phyloP scores from a whole-genome alignment of 2,329 filamentous ascomycete genomes.

The Alternaria postmessia region DNA sequence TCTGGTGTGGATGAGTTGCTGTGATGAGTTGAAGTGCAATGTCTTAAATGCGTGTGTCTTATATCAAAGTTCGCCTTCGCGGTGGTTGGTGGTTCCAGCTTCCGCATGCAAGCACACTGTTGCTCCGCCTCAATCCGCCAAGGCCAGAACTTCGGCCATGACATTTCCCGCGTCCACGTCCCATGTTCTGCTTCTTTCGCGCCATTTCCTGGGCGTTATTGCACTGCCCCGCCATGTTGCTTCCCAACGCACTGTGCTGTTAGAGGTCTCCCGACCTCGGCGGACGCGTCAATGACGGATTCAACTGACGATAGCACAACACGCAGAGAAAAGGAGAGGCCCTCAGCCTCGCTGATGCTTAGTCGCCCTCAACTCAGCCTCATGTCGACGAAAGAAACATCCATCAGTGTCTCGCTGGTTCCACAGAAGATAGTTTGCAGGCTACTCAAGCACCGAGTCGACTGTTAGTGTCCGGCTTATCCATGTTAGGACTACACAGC shows the following conservation, averaged over 20 bases:
- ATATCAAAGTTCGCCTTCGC: slow-evolving; percentile 31
- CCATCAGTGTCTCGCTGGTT: slow-evolving; percentile 18
- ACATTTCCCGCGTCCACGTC: slow-evolving; percentile 20
- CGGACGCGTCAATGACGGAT: slow-evolving; percentile 27
- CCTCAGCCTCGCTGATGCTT: slow-evolving; percentile 22
- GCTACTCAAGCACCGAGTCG: slow-evolving; percentile 6
- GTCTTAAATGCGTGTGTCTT: slow-evolving; percentile 30
- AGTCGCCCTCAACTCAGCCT: slow-evolving; percentile 35
- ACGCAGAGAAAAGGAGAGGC: slow-evolving; percentile 24
- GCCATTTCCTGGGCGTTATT: slow-evolving; percentile 27
- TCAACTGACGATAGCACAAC: slow-evolving; percentile 17
- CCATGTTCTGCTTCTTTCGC: slow-evolving; percentile 26
- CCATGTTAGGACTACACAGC: slow-evolving; percentile 14
- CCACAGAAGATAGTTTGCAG: slow-evolving; percentile 3
- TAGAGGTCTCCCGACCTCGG: slow-evolving; percentile 28
- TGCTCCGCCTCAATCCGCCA: slow-evolving; percentile 29
- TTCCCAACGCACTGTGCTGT: slow-evolving; percentile 30
- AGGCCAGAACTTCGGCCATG: slow-evolving; percentile 24
- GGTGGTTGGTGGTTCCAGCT: slow-evolving; percentile 27
- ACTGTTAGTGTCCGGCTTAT: slow-evolving; percentile 22
- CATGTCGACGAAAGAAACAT: slow-evolving; percentile 19
- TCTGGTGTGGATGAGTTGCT: slow-evolving; percentile 18
- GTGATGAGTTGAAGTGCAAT: slow-evolving; percentile 22
- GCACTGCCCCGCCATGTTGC: slow-evolving; percentile 39
- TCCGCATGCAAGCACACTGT: slow-evolving; percentile 29